Base-by-base conservation (phyloP, 176 grass and related monocot species). In the Triticum urartu region DNA sequence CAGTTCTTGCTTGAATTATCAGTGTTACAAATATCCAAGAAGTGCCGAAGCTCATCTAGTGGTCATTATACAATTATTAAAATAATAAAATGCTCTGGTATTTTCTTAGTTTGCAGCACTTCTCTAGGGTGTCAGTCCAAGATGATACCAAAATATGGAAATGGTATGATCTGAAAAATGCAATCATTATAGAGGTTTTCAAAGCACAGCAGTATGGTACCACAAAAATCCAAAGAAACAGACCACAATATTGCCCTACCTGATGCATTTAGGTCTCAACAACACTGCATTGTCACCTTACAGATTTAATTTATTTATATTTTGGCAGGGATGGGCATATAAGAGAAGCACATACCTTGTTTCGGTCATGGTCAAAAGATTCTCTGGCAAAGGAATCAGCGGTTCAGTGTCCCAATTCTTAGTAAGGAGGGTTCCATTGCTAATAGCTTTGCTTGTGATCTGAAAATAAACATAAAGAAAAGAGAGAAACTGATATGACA, bases 351-450 rank as follows among this genome's bases (percentile, higher is more conserved):
- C 93, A 22, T 68, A 98, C 96, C 83, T 90, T 86, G 79, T 72
- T 64, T 82, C 88, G 42, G 83, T 82, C 43, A 83, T 75, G 65
- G 86, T 87, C 47, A 68, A 28, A 64, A 36, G 56, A 80, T 36
- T 89, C 62, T 79, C 83, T 87, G 86, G 84, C 90, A 98, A 86
- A 52, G 92, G 75, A 79, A 98, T 89, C 48, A 98, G 87, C 24
- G 93, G 92, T 61, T 98, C 96, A 48, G 85, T 92, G 81, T 98
- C 93, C 96, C 96, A 98, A 35, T 95, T 95, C 89, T 88, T 98
- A 42, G 93, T 92, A 88, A 88, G 91, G 84, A 98, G 65, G 28
- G 90, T 98, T 84, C 88, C 93, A 79, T 98, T 93, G 33, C 79
- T 75, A 68, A 84, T 72, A 68, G 92, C 90, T 64, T 94, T 95